These are phyloP conservation scores for Ogataea salicorniae DNA, from an alignment of 805 yeast genomes.

Conservation along the genomic window DNA sequence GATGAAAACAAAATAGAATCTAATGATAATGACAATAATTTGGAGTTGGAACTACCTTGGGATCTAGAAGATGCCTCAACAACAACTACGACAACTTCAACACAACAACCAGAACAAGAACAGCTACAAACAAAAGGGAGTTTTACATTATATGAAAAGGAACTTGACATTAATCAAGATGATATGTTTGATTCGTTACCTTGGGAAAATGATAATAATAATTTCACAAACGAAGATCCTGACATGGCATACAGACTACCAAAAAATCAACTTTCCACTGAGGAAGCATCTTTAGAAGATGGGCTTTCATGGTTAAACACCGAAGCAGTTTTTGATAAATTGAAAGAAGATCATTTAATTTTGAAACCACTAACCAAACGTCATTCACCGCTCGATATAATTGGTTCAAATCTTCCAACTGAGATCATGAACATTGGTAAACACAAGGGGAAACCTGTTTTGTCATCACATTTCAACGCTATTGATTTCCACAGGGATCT, in stretches of 20 bases:
- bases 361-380: constrained; percentile 23
- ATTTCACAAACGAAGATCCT: background rate
- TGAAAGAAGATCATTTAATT: constrained; percentile 17
- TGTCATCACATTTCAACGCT: constrained; percentile 11
- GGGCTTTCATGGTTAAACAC: too few species aligned
- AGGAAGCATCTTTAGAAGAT: too few species aligned
- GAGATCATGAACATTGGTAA: too few species aligned
- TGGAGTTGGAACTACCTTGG: too few species aligned
- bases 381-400: constrained; percentile 10
- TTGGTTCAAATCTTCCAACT: too few species aligned
- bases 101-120: background rate
- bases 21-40: too few species aligned
- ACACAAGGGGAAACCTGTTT: background rate
- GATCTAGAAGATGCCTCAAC: too few species aligned
- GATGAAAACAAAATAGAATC: too few species aligned
- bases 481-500: constrained; percentile 27
- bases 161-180: background rate
- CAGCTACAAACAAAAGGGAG: background rate
- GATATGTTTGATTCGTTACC: background rate
- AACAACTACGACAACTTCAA: background rate
- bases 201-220: background rate
- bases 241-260: background rate
- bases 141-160: background rate
- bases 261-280: too few species aligned
- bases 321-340: background rate